phyloP scores from a whole-genome alignment of 495 filamentous ascomycete species.

The Paragyromitra xinjiangensis region DNA sequence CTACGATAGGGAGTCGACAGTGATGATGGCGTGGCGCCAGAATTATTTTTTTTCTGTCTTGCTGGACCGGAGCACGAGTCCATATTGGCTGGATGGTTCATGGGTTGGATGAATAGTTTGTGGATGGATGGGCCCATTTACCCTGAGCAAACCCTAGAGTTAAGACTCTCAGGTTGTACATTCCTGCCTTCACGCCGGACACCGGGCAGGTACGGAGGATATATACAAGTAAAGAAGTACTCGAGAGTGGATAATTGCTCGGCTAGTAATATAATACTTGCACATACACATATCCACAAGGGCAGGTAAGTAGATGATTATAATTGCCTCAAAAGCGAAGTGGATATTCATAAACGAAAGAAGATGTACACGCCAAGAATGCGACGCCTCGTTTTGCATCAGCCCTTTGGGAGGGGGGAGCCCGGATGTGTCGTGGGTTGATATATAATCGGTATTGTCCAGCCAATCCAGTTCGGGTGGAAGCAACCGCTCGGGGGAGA shows the following conservation, averaged over 20 bases:
- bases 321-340: slow-evolving; percentile 39
- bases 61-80: slow-evolving; percentile 20
- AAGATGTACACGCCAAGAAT: slow-evolving; percentile 22
- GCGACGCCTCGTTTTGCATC: slow-evolving; percentile 18
- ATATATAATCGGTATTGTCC: slow-evolving; percentile 20
- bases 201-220: slow-evolving; percentile 15
- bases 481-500: slow-evolving; percentile 9
- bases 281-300: slow-evolving; percentile 27
- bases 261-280: slow-evolving; percentile 22
- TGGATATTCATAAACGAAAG: slow-evolving; percentile 7
- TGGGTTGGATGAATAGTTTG: slow-evolving; percentile 41
- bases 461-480: slow-evolving; percentile 32
- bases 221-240: slow-evolving; percentile 41
- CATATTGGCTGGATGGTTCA: slow-evolving; percentile 41
- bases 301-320: slow-evolving; percentile 27
- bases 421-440: slow-evolving; percentile 18
- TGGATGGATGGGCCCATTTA: slow-evolving; percentile 37
- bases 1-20: slow-evolving; percentile 38
- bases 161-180: slow-evolving; percentile 19
- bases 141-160: slow-evolving; percentile 29
- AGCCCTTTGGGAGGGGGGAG: not conserved
- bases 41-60: slow-evolving; percentile 38
- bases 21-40: slow-evolving; percentile 45
- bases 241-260: slow-evolving; percentile 19
- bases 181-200: slow-evolving; percentile 14